Evolutionary conservation across 305 asterid species (phyloP).

Genomic region (Fraxinus xanthoxyloides): DNA sequence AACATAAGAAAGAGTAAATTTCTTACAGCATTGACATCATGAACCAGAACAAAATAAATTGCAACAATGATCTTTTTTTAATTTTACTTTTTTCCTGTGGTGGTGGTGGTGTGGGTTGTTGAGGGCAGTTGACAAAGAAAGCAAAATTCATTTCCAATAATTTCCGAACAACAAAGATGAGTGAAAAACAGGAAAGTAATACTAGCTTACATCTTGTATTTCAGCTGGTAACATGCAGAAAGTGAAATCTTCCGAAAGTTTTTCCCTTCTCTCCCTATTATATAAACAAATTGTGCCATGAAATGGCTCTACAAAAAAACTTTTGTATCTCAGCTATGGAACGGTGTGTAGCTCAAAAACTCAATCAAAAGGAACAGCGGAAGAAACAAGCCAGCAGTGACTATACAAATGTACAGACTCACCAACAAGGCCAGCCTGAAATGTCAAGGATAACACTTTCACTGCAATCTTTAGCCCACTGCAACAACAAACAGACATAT

Average conservation of each 20-base stretch:
- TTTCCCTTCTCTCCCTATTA: slow-evolving; percentile 99
- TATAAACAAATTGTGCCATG: slow-evolving; percentile 95
- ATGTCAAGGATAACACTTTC: slow-evolving; percentile 85
- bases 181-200: slow-evolving; percentile 15
- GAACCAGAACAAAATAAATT: slow-evolving; percentile 11
- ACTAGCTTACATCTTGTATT: slow-evolving; percentile 71
- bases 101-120: background rate
- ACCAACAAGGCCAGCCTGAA: slow-evolving; percentile 97
- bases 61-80: background rate
- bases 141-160: background rate
- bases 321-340: slow-evolving; percentile 56
- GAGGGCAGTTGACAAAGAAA: slow-evolving; percentile 9
- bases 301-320: slow-evolving; percentile 95
- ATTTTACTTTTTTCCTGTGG: background rate
- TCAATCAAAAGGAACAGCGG: slow-evolving; percentile 16
- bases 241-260: slow-evolving; percentile 92
- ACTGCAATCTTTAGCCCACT: slow-evolving; percentile 98
- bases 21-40: slow-evolving; percentile 1
- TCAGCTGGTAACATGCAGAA: slow-evolving; percentile 76
- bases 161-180: slow-evolving; percentile 15
- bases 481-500: slow-evolving; percentile 34
- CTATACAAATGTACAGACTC: slow-evolving; percentile 48
- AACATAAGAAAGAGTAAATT: slow-evolving; percentile 25
- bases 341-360: slow-evolving; percentile 18
- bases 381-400: slow-evolving; percentile 14